Conservation (phyloP, 1,284 basidiomycete species). For the Rhodotorula sp. region DNA sequence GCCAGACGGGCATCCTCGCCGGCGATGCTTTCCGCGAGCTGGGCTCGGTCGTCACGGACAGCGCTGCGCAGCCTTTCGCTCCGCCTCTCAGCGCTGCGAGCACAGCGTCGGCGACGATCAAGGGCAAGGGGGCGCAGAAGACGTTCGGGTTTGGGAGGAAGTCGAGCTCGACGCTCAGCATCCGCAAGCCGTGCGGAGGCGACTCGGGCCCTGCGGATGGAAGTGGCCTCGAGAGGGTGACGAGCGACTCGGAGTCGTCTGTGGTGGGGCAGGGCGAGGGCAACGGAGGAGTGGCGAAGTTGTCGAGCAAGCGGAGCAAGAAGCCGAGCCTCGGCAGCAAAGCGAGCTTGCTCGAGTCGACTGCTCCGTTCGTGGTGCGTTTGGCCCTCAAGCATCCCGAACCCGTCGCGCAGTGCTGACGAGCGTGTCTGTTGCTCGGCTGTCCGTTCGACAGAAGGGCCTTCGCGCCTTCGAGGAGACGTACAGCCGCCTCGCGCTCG, state of each 20-base stretch:
- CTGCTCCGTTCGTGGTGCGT: not conserved
- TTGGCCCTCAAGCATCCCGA: not conserved
- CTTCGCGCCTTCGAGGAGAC: slow-evolving; percentile 14
- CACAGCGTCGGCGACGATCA: not conserved
- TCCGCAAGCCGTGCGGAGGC: not conserved
- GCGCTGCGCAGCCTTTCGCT: no score
- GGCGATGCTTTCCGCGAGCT: not conserved
- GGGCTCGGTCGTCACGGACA: not conserved
- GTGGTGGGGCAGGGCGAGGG: not conserved
- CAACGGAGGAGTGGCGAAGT: not conserved
- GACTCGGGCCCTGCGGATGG: not conserved
- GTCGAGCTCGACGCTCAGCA: not conserved
- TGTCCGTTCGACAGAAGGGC: not conserved
- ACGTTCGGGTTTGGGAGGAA: not conserved
- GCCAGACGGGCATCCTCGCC: not conserved
- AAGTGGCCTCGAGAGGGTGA: not conserved
- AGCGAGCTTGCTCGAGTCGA: not conserved
- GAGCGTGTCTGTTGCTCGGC: not conserved
- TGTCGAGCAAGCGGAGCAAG: not conserved
- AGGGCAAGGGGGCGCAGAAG: not conserved
- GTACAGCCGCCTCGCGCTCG: slow-evolving; percentile 17
- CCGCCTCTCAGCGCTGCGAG: not conserved
- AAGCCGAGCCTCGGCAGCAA: not conserved
- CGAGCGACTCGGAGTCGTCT: not conserved
- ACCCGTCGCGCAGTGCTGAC: not conserved